Conservation (phyloP, 495 filamentous ascomycete genomes). For the Schizothecium vesticola region DNA sequence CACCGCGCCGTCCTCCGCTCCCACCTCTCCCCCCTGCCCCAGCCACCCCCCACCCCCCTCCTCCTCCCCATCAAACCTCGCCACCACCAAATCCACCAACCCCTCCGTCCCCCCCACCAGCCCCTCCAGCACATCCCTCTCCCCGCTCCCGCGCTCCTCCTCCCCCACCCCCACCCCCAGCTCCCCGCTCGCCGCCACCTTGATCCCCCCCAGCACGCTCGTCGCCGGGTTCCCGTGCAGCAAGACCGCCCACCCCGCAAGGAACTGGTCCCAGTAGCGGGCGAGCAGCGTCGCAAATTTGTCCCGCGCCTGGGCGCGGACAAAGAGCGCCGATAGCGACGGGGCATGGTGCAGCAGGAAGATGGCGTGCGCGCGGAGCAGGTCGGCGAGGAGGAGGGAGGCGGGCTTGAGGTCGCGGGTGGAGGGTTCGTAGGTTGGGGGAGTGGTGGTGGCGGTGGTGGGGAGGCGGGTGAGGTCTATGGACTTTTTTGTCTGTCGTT, state of each 20-base stretch:
- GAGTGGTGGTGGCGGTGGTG: constrained; percentile 28
- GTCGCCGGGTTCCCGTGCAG: constrained; percentile 82
- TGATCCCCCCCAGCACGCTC: constrained; percentile 74
- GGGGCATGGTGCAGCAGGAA: constrained; percentile 84
- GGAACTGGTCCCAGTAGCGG: constrained; percentile 78
- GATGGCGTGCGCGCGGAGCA: constrained; percentile 72
- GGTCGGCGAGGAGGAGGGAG: constrained; percentile 67
- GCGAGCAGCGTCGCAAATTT: constrained; percentile 57
- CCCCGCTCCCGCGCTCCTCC: constrained; percentile 87
- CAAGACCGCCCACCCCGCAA: constrained; percentile 81
- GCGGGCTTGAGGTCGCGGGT: constrained; percentile 85
- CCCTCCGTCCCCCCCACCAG: constrained; percentile 63
- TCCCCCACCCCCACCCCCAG: constrained; percentile 91
- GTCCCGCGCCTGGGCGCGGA: constrained; percentile 40
- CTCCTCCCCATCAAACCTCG: constrained; percentile 63
- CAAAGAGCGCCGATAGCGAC: constrained; percentile 60
- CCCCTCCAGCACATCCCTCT: constrained; percentile 84
- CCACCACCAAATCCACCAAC: constrained; percentile 80
- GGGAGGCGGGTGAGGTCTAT: constrained; percentile 67
- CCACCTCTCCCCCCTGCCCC: constrained; percentile 56
- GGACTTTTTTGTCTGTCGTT: constrained; percentile 42
- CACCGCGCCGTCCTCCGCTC: constrained; percentile 70
- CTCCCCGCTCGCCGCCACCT: constrained; percentile 85
- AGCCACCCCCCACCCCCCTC: constrained; percentile 53
- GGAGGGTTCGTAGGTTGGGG: constrained; percentile 62